Conservation (phyloP, 176 grass and related monocot genomes). For the Avena atlantica region DNA sequence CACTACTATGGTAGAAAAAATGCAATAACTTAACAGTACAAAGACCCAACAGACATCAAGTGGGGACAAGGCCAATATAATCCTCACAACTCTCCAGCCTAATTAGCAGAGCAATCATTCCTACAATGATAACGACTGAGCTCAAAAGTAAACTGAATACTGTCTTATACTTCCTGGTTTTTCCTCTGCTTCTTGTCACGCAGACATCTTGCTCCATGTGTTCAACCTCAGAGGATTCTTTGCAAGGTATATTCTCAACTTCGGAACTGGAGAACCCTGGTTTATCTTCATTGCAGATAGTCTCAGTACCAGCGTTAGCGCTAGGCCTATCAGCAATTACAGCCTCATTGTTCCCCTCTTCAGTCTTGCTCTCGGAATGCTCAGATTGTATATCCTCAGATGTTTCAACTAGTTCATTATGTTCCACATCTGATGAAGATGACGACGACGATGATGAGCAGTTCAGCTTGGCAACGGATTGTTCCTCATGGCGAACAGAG, state of each 20-base stretch:
- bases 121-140: slow-evolving; percentile 48
- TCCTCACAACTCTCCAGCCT: slow-evolving; percentile 51
- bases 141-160: slow-evolving; percentile 43
- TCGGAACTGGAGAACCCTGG: slow-evolving; percentile 51
- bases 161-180: slow-evolving; percentile 26
- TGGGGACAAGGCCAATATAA: slow-evolving; percentile 66
- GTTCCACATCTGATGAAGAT: slow-evolving; percentile 21
- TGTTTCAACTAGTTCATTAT: slow-evolving; percentile 13
- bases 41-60: slow-evolving; percentile 46
- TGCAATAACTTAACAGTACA: slow-evolving; percentile 19
- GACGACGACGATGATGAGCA: slow-evolving; percentile 8
- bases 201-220: slow-evolving; percentile 26
- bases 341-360: slow-evolving; percentile 46
- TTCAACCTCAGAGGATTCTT: slow-evolving; percentile 36
- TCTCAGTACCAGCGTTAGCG: slow-evolving; percentile 1
- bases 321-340: slow-evolving; percentile 18
- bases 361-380: slow-evolving; percentile 45
- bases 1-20: not conserved
- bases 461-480: not conserved
- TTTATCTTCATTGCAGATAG: slow-evolving; percentile 44
- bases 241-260: slow-evolving; percentile 36
- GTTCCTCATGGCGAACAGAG: slow-evolving; percentile 21
- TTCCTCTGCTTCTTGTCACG: slow-evolving; percentile 32
- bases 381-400: slow-evolving; percentile 41
- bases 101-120: slow-evolving; percentile 45